phyloP scores from a whole-genome alignment of 2,329 filamentous ascomycete species.

The Colletotrichum limetticola region DNA sequence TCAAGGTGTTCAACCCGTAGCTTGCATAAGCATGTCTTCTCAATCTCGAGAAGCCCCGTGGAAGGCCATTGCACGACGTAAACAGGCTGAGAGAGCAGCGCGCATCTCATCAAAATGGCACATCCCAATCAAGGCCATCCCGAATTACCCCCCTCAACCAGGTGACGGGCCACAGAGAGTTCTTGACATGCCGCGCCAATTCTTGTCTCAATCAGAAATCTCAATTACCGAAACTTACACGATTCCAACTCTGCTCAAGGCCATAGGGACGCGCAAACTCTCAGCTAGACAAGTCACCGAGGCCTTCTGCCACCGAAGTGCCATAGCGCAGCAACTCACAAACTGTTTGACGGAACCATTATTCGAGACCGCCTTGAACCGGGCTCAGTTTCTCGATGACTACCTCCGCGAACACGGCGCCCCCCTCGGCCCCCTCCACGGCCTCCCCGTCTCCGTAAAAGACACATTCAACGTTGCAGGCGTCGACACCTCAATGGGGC shows the following conservation, averaged over 20 bases:
- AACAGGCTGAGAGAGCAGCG: slow-evolving; percentile 17
- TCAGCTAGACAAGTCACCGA: slow-evolving; percentile 6
- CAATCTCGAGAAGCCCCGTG: slow-evolving; percentile 9
- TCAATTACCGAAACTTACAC: slow-evolving; percentile 19
- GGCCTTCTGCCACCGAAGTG: slow-evolving; percentile 27
- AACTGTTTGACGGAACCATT: slow-evolving; percentile 63
- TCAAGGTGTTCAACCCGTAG: background rate
- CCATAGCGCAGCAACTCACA: slow-evolving; percentile 67
- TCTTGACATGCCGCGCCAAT: slow-evolving; percentile 6
- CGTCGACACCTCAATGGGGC: slow-evolving; percentile 57
- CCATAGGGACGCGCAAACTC: background rate
- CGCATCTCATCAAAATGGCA: slow-evolving; percentile 24
- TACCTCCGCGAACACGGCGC: slow-evolving; percentile 52
- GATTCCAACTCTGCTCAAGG: slow-evolving; percentile 1
- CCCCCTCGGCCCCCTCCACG: slow-evolving; percentile 68
- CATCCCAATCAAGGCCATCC: background rate
- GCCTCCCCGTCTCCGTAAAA: slow-evolving; percentile 66
- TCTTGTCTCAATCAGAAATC: slow-evolving; percentile 9
- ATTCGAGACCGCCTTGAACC: slow-evolving; percentile 58
- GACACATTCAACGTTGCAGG: slow-evolving; percentile 56
- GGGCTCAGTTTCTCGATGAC: slow-evolving; percentile 58
- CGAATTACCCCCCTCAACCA: slow-evolving; percentile 6
- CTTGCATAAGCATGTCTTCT: background rate
- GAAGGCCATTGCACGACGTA: slow-evolving; percentile 16
- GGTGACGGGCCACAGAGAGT: slow-evolving; percentile 21